Evolutionary conservation across 768 basidiomycete species (phyloP), one percentile per base, ranked within the genome.

Genomic region (Chlorophyllum brunneum): DNA sequence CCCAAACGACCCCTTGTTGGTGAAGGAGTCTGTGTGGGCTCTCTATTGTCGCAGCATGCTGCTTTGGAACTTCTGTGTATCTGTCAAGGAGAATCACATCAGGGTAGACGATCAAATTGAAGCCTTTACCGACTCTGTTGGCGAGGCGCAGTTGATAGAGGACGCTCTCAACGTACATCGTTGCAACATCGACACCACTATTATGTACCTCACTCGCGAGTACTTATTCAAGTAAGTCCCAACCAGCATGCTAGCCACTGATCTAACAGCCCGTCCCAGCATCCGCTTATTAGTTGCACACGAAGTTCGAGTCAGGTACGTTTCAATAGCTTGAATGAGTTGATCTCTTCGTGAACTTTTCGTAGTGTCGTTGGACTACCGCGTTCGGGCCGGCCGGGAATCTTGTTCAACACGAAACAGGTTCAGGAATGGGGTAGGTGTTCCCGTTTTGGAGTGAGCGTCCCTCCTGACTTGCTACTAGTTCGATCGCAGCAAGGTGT

Each of bases 11-110:
- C 47, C 51, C 1, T 27, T 58, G 13, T 30, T 54, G 13, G 36
- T 53, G 18, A 91, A 89, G 63, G 86, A 91, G 56, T 83, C 84
- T 13, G 76, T 92, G 1, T 91, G 88, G 88, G 88, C 86, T 0
- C 70, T 92, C 23, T 88, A 88, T 59, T 89, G 87, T 66, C 82
- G 89, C 29, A 82, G 81, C 62, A 86, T 91, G 85, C 75, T 92
- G 8, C 71, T 91, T 3, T 92, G 88, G 87, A 86, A 80, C 59
- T 85, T 82, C 61, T 83, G 81, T 57, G 74, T 76, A 42, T 79
- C 80, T 2, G 68, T 83, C 23, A 63, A 77, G 44, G 70, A 72
- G 29, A 33, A 34, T 48, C 45, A 39, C 9, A 10, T 31, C 24
- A 44, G 22, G 13, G 53, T 51, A 5, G 53, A 57, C 13, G 56